Percentiles rank a stretch among this genome's conserved stretches.
These are phyloP conservation scores for Obelidium mucronatum DNA, from an alignment of 192 early-diverging fungal genomes.

Conservation along the genomic window DNA sequence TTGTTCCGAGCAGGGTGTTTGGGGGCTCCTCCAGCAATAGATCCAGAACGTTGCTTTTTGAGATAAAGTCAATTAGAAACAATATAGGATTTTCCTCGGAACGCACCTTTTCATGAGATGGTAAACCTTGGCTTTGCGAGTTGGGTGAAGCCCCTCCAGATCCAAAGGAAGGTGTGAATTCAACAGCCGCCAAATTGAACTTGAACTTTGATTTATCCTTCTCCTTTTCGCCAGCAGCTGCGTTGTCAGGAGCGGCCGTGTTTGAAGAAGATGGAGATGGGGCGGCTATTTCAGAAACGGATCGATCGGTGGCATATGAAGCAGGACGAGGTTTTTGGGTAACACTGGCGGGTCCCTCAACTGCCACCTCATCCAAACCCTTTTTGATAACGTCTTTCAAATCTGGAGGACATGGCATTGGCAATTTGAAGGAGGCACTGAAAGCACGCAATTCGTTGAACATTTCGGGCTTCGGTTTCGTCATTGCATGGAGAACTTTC, in stretches of 20 bases:
- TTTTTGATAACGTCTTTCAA: conserved; percentile 40
- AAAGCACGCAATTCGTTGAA: conserved; percentile 84
- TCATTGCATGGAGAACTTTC: conserved; percentile 63
- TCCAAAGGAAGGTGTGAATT: conserved; percentile 45
- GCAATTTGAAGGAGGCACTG: conserved; percentile 70
- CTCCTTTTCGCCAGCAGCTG: conserved; percentile 5
- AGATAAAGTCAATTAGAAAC: neutral
- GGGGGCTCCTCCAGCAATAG: conserved; percentile 1
- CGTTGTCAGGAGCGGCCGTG: neutral
- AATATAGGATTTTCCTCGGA: neutral
- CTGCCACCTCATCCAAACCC: conserved; percentile 15
- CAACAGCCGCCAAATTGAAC: conserved; percentile 50
- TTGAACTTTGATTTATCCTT: conserved; percentile 46
- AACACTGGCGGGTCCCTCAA: neutral
- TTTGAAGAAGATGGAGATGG: conserved; percentile 3
- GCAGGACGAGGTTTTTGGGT: conserved; percentile 17
- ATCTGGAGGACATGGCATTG: conserved; percentile 28
- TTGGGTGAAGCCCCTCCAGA: conserved; percentile 2
- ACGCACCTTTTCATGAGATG: conserved; percentile 18
- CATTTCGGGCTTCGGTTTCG: conserved; percentile 76
- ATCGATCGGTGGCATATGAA: conserved; percentile 10
- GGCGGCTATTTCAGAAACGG: neutral
- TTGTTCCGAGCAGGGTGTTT: conserved; percentile 23
- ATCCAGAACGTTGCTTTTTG: conserved; percentile 28
- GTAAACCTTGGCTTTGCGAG: neutral